phyloP scores from a whole-genome alignment of 140 eudicot genomes.

The Cichorium intybus region DNA sequence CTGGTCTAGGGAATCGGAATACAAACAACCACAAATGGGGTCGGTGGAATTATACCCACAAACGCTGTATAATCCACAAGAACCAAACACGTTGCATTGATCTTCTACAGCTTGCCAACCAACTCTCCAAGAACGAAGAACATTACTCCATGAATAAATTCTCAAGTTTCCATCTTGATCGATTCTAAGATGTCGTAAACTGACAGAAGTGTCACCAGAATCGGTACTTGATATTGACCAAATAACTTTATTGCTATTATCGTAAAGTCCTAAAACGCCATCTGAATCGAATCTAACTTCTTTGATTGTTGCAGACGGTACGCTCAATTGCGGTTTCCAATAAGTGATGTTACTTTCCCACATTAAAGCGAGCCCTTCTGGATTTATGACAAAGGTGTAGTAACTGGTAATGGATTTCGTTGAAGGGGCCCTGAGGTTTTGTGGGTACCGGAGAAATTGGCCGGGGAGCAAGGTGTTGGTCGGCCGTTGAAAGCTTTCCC shows the following conservation, averaged over 20 bases:
- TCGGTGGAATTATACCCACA: constrained; percentile 65
- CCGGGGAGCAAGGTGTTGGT: constrained; percentile 62
- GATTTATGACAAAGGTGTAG: constrained; percentile 47
- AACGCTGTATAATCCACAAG: constrained; percentile 69
- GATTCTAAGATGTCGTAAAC: constrained; percentile 61
- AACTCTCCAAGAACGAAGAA: constrained; percentile 37
- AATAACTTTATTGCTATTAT: constrained; percentile 33
- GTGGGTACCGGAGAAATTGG: constrained; percentile 58
- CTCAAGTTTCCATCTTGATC: constrained; percentile 78
- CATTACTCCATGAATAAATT: constrained; percentile 63
- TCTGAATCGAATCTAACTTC: constrained; percentile 57
- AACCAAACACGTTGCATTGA: constrained; percentile 69
- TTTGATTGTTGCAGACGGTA: constrained; percentile 30
- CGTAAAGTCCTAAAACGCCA: constrained; percentile 57
- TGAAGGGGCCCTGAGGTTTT: constrained; percentile 56
- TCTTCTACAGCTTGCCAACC: constrained; percentile 87
- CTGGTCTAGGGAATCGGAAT: constrained; percentile 25
- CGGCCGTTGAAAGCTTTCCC: constrained; percentile 74
- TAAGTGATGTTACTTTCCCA: constrained; percentile 81
- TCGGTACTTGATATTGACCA: constrained; percentile 64
- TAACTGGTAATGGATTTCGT: constrained; percentile 52
- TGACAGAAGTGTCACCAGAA: constrained; percentile 51
- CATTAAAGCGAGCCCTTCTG: constrained; percentile 50
- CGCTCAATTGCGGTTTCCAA: constrained; percentile 48
- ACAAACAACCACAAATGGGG: constrained; percentile 59